Evolutionary conservation across 176 grass and related monocot species (phyloP).

Genomic region (Musa beccarii): DNA sequence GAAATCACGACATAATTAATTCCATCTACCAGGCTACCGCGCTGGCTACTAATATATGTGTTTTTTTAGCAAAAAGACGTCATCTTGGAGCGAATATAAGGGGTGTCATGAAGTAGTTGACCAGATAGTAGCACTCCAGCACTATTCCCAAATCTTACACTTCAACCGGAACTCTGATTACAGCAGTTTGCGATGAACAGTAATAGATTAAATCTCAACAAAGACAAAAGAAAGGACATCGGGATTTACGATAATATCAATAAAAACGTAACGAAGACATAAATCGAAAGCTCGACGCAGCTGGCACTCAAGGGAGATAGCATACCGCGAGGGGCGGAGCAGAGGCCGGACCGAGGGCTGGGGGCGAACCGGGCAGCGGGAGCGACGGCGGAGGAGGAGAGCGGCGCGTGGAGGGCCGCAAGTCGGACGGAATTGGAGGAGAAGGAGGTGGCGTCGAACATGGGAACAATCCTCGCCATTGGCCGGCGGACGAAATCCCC

Average conservation of each 20-base stretch:
- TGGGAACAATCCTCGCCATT: conserved; percentile 30
- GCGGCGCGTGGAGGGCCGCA: conserved; percentile 3
- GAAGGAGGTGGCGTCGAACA: conserved; percentile 12
- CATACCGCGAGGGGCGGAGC: conserved; percentile 6
- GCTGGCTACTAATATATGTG: no score
- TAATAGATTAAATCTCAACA: no score
- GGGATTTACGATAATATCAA: not conserved
- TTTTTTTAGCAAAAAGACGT: no score
- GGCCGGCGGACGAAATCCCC: not conserved
- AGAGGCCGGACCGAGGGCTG: conserved; percentile 20
- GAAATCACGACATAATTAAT: no score
- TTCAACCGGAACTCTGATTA: no score
- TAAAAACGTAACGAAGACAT: not conserved
- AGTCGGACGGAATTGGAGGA: conserved; percentile 6
- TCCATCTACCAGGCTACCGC: no score
- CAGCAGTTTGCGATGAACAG: no score
- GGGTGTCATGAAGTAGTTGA: no score
- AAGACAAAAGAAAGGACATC: not conserved
- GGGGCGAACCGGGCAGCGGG: not conserved
- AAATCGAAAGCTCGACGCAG: conserved; percentile 11
- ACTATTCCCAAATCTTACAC: no score
- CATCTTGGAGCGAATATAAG: no score
- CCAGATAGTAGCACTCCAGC: no score
- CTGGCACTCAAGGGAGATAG: conserved; percentile 2
- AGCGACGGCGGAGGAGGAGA: not conserved